Evolutionary conservation across 345 rosid genomes (phyloP), one percentile per base, ranked within the genome.

Genomic region (Camelina hispida): DNA sequence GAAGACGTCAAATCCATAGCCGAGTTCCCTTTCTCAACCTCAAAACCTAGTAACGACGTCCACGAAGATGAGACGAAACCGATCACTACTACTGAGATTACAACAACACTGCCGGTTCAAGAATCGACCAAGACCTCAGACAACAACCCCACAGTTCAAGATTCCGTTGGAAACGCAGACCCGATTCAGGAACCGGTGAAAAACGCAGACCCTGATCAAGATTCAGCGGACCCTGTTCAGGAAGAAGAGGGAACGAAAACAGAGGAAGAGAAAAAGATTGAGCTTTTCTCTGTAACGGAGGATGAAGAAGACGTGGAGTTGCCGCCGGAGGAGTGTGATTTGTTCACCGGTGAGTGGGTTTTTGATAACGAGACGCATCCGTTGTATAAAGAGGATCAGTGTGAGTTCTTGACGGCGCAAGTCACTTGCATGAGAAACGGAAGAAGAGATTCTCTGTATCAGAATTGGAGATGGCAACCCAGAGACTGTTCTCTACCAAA

Each of bases 381-480:
- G 25, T 61, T 95, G 76, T 95, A 92, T 64, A 86, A 77, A 68
- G 99, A 95, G 81, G 93, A 90, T 1, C 86, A 95, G 15, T 95
- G 99, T 44, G 90, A 89, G 81, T 89, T 90, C 44, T 83, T 95
- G 6, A 90, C 97, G 5, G 85, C 89, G 20, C 98, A 92, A 66
- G 96, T 92, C 18, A 92, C 97, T 71, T 95, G 99, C 80, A 71
- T 92, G 87, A 89, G 97, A 76, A 95, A 95, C 37, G 99, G 97
- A 66, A 87, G 98, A 61, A 85, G 66, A 66, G 90, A 95, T 70
- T 92, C 98, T 40, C 12, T 69, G 76, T 95, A 84, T 48, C 99
- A 95, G 88, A 88, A 86, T 6, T 95, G 99, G 99, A 92, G 87
- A 84, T 95, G 97, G 98, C 89, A 95, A 69, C 98, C 99, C 6